Evolutionary conservation across 2,329 filamentous ascomycete genomes (phyloP), one percentile per base, ranked within the genome.

Genomic region (Alternaria gansuensis): DNA sequence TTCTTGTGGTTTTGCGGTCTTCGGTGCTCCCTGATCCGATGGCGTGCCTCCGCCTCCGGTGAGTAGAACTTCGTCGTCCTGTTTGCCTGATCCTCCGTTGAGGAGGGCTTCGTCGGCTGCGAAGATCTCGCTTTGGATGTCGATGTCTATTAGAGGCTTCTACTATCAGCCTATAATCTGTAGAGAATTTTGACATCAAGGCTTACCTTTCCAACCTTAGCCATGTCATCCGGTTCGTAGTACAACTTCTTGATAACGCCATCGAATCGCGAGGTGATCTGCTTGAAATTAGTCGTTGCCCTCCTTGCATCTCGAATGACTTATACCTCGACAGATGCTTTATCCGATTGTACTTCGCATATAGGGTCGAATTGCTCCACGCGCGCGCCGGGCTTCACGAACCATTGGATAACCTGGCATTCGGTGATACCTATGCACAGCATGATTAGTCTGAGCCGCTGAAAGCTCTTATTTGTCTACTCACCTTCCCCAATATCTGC

Each of bases 381-480:
- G 57, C 91, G 89, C 34, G 95, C 95, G 58, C 93, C 94, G 49
- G 96, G 93, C 80, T 97, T 90, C 66, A 99, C 94, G 77, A 98
- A 99, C 95, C 95, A 99, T 82, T 99, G 95, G 72, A 98, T 98
- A 73, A 99, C 92, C 79, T 99, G 95, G 75, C 95, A 97, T 81
- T 99, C 95, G 75, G 95, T 93, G 73, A 98, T 99, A 54, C 95
- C 95, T 95, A 53, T 53, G 40, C 50, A 69, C 51, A 45, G 58
- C 36, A 58, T 63, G 56, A 48, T 39, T 46, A 51, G 44, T 34
- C 40, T 9, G 29, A 43, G 33, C 36, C 24, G 36, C 39, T 4
- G 11, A 14, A 6, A 43, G n/a, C 40, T 7, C 28, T 29, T 11
- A 41, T 51, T 48, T 8, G 45, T 24, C n/a, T 44, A 75, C 80